phyloP scores from a whole-genome alignment of 352 stramenopile species.

The Phytophthora colocasiae region DNA sequence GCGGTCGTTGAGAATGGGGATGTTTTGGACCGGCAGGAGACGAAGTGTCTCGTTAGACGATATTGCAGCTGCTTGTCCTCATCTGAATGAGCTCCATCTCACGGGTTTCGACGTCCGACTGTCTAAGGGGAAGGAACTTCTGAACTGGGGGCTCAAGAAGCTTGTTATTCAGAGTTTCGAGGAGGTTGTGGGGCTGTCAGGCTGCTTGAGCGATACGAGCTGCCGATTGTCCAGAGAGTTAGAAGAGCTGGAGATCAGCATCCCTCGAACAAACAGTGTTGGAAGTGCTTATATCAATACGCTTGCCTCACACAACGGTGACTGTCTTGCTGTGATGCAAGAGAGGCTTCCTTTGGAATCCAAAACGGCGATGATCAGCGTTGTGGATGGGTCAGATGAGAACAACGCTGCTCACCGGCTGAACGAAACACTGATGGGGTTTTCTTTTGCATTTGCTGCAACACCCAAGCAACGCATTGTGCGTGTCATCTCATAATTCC shows the following conservation, averaged over 20 bases:
- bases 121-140: not conserved
- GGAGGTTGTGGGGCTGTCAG: conserved; percentile 2
- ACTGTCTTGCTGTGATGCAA: conserved; percentile 12
- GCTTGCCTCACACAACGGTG: conserved; percentile 3
- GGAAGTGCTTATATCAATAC: not conserved
- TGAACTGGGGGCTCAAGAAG: conserved; percentile 17
- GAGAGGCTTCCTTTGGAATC: conserved; percentile 5
- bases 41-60: conserved; percentile 4
- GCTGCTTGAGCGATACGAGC: conserved; percentile 9
- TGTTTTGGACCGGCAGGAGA: conserved; percentile 12
- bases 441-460: conserved; percentile 21
- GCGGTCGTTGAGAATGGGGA: conserved; percentile 9
- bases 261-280: conserved; percentile 1
- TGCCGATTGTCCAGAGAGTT: conserved; percentile 11
- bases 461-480: conserved; percentile 19
- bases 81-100: conserved; percentile 14
- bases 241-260: conserved; percentile 9
- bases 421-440: conserved; percentile 7
- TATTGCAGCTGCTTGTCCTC: conserved; percentile 6
- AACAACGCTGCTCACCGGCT: not conserved
- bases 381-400: not conserved
- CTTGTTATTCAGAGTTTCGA: conserved; percentile 6
- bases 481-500: not conserved
- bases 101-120: not conserved
- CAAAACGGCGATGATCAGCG: conserved; percentile 20